These are phyloP conservation scores for Fomitopsis pinicola DNA, from an alignment of 1,284 basidiomycete genomes.

Conservation along the genomic window DNA sequence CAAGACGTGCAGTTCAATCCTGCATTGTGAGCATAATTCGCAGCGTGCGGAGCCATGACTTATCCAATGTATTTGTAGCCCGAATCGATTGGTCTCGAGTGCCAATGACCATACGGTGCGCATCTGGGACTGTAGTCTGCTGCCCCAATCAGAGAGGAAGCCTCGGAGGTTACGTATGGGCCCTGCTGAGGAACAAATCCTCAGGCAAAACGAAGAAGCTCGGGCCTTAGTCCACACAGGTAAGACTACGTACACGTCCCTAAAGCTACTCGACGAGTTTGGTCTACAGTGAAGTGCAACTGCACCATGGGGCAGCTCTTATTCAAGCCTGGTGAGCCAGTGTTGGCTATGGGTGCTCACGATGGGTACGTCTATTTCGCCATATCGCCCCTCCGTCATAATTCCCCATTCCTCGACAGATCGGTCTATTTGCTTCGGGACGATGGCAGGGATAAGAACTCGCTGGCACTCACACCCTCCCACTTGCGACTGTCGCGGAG, in stretches of 20 bases:
- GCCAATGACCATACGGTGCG: constrained; percentile 17
- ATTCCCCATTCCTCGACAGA: background rate
- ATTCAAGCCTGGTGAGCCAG: constrained; percentile 14
- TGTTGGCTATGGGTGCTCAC: constrained; percentile 17
- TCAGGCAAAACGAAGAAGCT: background rate
- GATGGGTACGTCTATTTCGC: constrained; percentile 13
- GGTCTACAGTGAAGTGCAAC: background rate
- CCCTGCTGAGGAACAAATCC: background rate
- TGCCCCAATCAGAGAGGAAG: background rate
- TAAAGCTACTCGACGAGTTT: background rate
- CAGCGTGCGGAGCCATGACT: background rate
- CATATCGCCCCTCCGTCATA: background rate
- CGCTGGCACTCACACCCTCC: background rate
- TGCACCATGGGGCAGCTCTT: constrained; percentile 11
- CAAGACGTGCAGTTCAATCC: constrained; percentile 24
- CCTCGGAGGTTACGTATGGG: too few relatives aligned
- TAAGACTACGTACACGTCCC: background rate
- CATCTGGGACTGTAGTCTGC: constrained; percentile 17
- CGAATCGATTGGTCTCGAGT: constrained; percentile 16
- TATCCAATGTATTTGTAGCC: constrained; percentile 6
- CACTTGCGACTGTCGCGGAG: background rate
- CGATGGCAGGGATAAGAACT: background rate
- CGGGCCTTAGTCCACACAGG: constrained; percentile 2
- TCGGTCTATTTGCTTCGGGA: constrained; percentile 10
- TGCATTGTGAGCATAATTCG: constrained; percentile 10